Evolutionary conservation across 2,329 filamentous ascomycete species (phyloP), one percentile per base, ranked within the genome.

Genomic region (Monosporascus ibericus): DNA sequence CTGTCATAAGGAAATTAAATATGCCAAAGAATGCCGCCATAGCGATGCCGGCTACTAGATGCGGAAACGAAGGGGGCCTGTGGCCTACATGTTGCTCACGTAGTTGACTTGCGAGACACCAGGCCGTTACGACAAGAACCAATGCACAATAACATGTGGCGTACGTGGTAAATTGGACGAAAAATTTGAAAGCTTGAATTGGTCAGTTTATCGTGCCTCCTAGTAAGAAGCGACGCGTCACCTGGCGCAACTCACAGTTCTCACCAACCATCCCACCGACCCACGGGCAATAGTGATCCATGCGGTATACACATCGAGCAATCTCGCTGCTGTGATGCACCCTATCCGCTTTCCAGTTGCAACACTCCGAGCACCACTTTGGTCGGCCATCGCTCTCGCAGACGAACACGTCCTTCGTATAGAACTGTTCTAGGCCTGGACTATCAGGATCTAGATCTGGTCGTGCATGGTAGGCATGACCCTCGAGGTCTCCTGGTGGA

Each of bases 241-340:
- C 30, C 30, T 34, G 30, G 30, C 9, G 30, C 30, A 34, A 69
- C 80, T 66, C 63, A 83, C 80, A 84, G 2, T 84, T 91, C 67
- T 96, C 92, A 0, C 85, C 87, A 9, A 99, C 85, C 58, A 96
- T 88, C 22, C 92, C 94, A 4, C 92, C 92, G n/a, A 95, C 92
- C 88, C 87, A 97, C 0, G 92, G 94, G 64, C 94, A 99, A 63
- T 92, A 94, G 65, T 97, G 92, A 58, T 97, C 92, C 87, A 96
- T 94, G 63, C 94, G 94, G 40, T 80, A 75, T 22, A 95, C 87
- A 64, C 92, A 97, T 44, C 90, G 80, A 48, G 83, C 83, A 14
- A 94, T 75, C 65, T 95, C 89, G 49, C 85, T 85, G 64, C 88
- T 95, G 69, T 97, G 92, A 66, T 96, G 91, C 2, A 87, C 81